Evolutionary conservation across 169 alveolate genomes (phyloP), one percentile per base, ranked within the genome.

Genomic region (Plasmodium billcollinsi): DNA sequence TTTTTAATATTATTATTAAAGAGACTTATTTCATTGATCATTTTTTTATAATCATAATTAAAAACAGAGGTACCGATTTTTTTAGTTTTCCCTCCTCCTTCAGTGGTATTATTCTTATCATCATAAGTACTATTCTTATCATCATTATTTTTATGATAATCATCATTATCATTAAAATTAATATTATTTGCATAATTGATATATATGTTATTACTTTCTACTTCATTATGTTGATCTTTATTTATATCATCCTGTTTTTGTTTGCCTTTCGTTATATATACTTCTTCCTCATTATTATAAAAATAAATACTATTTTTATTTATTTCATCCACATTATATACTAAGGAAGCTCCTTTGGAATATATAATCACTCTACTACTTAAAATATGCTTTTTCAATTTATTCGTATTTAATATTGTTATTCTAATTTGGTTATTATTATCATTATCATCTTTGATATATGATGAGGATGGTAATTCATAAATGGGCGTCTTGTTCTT

Each of bases 281-380:
- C 67, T 7, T 29, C 49, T 18, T 78, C 89, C 65, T 78, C 89
- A 59, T 65, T 50, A 21, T 43, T 78, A 61, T 78, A 78, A 50
- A 78, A 78, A 29, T 47, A 78, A 65, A 78, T 78, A 70, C 89
- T 78, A 20, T 78, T 78, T 24, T 66, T 52, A 50, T 78, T 78
- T 45, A 78, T 78, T 66, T 78, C 89, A 15, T 78, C 89, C 0
- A 78, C 89, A 45, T 50, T 78, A 33, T 65, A 78, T 65, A 70
- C 76, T 33, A 66, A n/a, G 58, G 89, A 66, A 21, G 56, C 78
- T 45, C 78, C 89, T 50, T 78, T 78, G 1, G 89, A 78, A 24
- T 78, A 78, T 14, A 78, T 78, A 12, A 78, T 78, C 2, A 78
- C 78, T 3, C 89, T 65, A 49, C 56, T 78, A 54, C 89, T 78